phyloP scores from a whole-genome alignment of 345 rosid genomes.

The Limnanthes douglasii region DNA sequence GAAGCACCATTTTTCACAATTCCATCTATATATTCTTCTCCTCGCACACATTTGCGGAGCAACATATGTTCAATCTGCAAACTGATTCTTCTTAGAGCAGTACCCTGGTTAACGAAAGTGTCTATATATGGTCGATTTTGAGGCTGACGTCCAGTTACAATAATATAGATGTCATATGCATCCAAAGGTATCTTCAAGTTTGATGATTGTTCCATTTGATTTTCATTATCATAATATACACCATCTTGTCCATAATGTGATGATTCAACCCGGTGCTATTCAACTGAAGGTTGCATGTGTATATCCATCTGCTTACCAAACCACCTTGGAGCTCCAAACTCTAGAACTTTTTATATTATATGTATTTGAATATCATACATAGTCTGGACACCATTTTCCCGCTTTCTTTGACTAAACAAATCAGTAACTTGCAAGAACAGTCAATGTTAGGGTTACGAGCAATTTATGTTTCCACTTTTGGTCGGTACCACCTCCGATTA shows the following conservation, averaged over 20 bases:
- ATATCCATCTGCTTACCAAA: constrained; percentile 8
- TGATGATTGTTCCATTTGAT: constrained; percentile 13
- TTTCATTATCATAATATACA: constrained; percentile 7
- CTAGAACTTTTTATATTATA: constrained; percentile 16
- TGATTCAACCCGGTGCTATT: too few relatives aligned
- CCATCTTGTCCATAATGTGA: constrained; percentile 12
- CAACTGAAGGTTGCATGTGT: constrained; percentile 14
- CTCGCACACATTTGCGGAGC: too few relatives aligned
- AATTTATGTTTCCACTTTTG: too few relatives aligned
- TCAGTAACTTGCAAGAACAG: too few relatives aligned
- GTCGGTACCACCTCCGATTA: too few relatives aligned
- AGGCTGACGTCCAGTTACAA: constrained; percentile 41
- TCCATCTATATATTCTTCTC: too few relatives aligned
- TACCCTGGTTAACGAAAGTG: constrained; percentile 27
- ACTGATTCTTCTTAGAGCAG: constrained; percentile 53
- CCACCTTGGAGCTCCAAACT: constrained; percentile 9
- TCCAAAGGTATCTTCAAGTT: constrained; percentile 13
- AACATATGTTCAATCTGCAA: too few relatives aligned
- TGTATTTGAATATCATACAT: constrained; percentile 14
- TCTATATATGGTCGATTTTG: constrained; percentile 14
- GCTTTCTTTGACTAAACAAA: too few relatives aligned
- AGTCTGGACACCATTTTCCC: constrained; percentile 6
- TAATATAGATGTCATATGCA: constrained; percentile 6
- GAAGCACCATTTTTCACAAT: too few relatives aligned
- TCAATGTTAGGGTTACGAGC: too few relatives aligned